Percentiles rank a stretch among this genome's conserved stretches.
Evolutionary conservation across 805 yeast species (phyloP).

Genomic region (Brettanomyces bruxellensis): DNA sequence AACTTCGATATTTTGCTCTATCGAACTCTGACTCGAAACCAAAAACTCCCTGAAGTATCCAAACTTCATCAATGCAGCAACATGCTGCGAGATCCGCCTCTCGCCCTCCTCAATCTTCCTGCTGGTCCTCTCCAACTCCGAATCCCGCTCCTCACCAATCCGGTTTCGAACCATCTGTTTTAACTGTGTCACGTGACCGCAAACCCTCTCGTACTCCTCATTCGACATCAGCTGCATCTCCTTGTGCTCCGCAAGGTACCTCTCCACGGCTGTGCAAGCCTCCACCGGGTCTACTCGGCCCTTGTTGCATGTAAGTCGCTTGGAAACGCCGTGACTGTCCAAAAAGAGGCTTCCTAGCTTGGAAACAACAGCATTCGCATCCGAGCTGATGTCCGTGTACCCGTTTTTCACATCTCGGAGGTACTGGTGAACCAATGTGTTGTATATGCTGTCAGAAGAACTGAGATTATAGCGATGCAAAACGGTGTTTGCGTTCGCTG

Average conservation of each 20-base stretch:
- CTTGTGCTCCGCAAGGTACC: neutral
- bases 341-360: neutral
- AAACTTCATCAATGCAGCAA: constrained; percentile 34
- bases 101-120: constrained; percentile 1
- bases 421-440: neutral
- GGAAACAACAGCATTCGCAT: neutral
- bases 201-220: neutral
- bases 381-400: constrained; percentile 1
- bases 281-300: neutral
- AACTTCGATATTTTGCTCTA: neutral
- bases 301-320: neutral
- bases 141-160: neutral
- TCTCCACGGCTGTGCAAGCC: neutral
- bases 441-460: neutral
- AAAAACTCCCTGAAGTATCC: constrained; percentile 34
- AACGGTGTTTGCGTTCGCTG: neutral
- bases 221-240: neutral
- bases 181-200: neutral
- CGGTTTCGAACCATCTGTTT: neutral
- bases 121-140: neutral
- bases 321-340: constrained; percentile 1
- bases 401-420: constrained; percentile 5
- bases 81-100: constrained; percentile 29
- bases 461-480: neutral
- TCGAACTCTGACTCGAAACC: neutral